A percentile compares a stretch with the other conserved stretches of the same genome.
phyloP scores from a whole-genome alignment of 176 grass and related monocot species.

The Eremochloa ophiuroides region DNA sequence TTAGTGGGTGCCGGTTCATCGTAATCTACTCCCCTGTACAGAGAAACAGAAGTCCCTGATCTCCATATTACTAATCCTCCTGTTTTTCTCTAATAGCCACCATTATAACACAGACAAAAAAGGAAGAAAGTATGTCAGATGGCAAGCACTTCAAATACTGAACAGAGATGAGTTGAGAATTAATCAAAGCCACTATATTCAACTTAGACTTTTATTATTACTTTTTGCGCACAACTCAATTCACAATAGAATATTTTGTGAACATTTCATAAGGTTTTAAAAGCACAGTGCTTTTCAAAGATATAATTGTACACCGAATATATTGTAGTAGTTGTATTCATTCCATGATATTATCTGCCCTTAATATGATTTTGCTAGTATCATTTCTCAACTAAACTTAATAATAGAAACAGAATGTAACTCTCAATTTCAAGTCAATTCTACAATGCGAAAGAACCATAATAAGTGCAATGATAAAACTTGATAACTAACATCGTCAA shows the following conservation, averaged over 20 bases:
- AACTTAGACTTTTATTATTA: background rate
- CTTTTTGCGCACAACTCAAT: background rate
- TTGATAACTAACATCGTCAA: background rate
- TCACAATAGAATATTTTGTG: background rate
- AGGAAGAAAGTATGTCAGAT: constrained; percentile 26
- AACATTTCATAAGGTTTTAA: background rate
- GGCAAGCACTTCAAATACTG: background rate
- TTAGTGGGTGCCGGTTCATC: constrained; percentile 44
- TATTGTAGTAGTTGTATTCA: background rate
- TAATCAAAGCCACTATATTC: background rate
- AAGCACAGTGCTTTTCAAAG: background rate
- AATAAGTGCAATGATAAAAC: background rate
- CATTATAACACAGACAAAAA: background rate
- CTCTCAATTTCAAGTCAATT: background rate
- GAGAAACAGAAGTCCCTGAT: constrained; percentile 86
- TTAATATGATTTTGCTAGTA: background rate
- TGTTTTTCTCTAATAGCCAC: constrained; percentile 79
- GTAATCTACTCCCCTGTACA: constrained; percentile 78
- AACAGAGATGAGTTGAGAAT: background rate
- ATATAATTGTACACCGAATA: background rate
- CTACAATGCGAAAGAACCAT: background rate
- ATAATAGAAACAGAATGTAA: background rate
- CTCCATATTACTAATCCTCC: constrained; percentile 96
- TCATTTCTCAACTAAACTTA: background rate
- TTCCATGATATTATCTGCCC: background rate